These are phyloP conservation scores for Phtheirospermum japonicum DNA, from an alignment of 257 asterid species.

Conservation along the genomic window DNA sequence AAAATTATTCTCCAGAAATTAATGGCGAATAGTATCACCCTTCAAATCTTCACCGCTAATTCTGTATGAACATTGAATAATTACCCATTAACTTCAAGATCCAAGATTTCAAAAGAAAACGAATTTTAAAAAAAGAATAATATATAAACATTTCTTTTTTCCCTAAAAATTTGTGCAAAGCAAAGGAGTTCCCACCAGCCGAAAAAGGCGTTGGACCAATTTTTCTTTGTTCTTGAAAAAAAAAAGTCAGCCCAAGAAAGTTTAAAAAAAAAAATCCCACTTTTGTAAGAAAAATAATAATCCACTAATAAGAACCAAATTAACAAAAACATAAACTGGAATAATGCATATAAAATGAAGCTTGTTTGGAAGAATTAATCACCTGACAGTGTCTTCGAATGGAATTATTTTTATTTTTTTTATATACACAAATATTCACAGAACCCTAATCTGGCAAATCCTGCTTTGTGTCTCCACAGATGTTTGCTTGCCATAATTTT, in stretches of 20 bases:
- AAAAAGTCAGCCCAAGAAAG: constrained; percentile 29
- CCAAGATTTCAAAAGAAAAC: constrained; percentile 39
- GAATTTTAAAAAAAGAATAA: not conserved
- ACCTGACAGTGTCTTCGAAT: constrained; percentile 39
- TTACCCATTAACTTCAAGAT: constrained; percentile 42
- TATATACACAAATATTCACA: not conserved
- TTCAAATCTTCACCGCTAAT: constrained; percentile 25
- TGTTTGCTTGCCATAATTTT: constrained; percentile 26
- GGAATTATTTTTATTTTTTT: constrained; percentile 31
- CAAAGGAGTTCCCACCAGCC: constrained; percentile 27
- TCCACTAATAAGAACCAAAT: constrained; percentile 13
- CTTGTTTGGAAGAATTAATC: constrained; percentile 43
- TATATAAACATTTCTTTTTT: not conserved
- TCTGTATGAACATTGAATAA: constrained; percentile 43
- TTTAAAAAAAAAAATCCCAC: constrained; percentile 17
- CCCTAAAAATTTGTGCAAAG: constrained; percentile 13
- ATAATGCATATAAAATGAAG: constrained; percentile 22
- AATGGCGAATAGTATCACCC: constrained; percentile 12
- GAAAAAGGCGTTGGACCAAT: constrained; percentile 23
- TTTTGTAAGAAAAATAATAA: not conserved
- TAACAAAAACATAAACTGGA: constrained; percentile 2
- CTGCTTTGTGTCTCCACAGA: constrained; percentile 45
- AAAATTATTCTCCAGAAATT: too few relatives aligned
- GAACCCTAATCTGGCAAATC: constrained; percentile 59
- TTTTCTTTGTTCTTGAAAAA: constrained; percentile 10